Evolutionary conservation across 805 yeast genomes (phyloP).

Genomic region (Barnettozyma pratensis): DNA sequence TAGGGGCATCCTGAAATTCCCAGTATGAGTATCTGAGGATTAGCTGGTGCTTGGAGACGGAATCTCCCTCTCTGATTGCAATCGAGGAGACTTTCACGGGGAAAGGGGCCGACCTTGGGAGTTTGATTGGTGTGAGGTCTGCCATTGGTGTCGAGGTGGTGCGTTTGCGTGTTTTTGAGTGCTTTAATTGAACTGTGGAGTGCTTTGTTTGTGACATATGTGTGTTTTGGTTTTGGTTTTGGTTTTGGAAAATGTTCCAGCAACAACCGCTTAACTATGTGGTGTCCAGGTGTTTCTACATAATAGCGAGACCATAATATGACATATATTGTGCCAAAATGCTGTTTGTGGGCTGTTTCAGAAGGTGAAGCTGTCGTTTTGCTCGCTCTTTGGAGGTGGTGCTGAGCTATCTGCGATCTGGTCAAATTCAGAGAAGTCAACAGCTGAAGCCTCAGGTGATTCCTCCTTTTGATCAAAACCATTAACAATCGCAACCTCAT

Average conservation of each 20-base stretch:
- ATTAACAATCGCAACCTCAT: not conserved
- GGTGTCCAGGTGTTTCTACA: no score
- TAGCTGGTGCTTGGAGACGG: slow-evolving; percentile 32
- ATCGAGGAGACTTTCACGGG: slow-evolving; percentile 35
- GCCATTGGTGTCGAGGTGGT: slow-evolving; percentile 9
- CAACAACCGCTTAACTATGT: no score
- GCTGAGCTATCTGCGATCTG: not conserved
- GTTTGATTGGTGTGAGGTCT: slow-evolving; percentile 17
- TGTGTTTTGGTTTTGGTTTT: no score
- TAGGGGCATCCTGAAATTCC: slow-evolving; percentile 35
- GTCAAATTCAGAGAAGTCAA: not conserved
- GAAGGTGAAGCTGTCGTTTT: no score
- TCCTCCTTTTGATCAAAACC: not conserved
- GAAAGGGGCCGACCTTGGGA: slow-evolving; percentile 29
- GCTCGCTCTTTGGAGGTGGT: no score
- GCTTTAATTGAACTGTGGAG: not conserved
- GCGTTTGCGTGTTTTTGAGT: not conserved
- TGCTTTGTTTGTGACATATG: not conserved
- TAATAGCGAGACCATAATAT: no score
- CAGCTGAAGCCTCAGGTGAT: not conserved
- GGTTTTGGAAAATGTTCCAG: no score
- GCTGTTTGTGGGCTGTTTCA: no score
- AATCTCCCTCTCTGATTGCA: slow-evolving; percentile 26
- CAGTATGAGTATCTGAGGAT: slow-evolving; percentile 41
- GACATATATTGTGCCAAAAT: no score